Base-by-base conservation (phyloP, 2,329 filamentous ascomycete genomes). In the Dendryphion nanum region DNA sequence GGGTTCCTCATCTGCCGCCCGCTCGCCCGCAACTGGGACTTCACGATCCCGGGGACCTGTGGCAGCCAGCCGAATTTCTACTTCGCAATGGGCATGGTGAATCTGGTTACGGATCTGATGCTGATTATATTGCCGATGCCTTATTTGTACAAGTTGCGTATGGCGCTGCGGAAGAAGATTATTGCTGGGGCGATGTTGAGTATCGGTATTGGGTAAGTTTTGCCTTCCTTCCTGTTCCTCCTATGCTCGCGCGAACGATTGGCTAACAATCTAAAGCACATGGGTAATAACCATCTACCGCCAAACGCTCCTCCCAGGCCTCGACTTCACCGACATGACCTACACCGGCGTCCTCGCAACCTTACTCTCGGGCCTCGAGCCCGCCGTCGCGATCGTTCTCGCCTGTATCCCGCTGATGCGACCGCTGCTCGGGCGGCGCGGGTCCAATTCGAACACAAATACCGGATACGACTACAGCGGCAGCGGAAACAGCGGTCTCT, bases 211-310 rank as follows among this genome's bases (percentile, higher is more conserved):
- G 42, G 44, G 50, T 55, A 35, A 33, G 47, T 41, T 23, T 13
- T 10, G 6, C 12, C 18, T 3, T 18, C 7, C 14, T 3, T 5
- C 18, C 13, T 4, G 13, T 7, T 6, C 14, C 7, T 5, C 13
- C 18, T n/a, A 20, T 15, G 23, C 17, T 31, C 8, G n/a, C n/a
- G 15, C n/a, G 10, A 8, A 26, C 23, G 10, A 16, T n/a, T 31
- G 12, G 18, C 2, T n/a, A 4, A 13, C 12, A 13, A 17, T 15
- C 10, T 24, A 12, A 5, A 57, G 53, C 2, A 54, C 53, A 1
- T 55, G 50, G 50, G 41, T 48, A 10, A 49, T 55, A 15, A 55
- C 47, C 8, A 50, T 54, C 12, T 57, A 57, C 17, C 45, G 50
- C 10, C 50, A 55, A 26, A 44, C 40, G 1, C n/a, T 45, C 1